phyloP scores from a whole-genome alignment of 1,284 basidiomycete species.

The Cutaneotrichosporon dermatis region DNA sequence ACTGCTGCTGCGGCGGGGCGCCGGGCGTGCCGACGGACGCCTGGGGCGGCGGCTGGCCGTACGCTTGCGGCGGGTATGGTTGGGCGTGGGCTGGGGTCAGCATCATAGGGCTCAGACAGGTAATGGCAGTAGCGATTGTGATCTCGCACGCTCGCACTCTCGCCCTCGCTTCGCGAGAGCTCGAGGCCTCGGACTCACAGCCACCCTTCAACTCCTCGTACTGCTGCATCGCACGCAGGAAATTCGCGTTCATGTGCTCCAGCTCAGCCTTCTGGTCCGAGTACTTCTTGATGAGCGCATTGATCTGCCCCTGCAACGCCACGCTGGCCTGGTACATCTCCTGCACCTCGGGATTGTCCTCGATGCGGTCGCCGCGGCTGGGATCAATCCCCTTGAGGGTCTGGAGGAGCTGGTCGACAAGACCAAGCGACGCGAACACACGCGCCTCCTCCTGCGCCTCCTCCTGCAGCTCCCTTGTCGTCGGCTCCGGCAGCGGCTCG shows the following conservation, averaged over 20 bases:
- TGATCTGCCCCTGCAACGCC: conserved; percentile 85
- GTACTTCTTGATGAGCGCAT: conserved; percentile 95
- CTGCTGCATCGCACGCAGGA: conserved; percentile 46
- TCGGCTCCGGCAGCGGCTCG: conserved; percentile 83
- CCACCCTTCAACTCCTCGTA: conserved; percentile 43
- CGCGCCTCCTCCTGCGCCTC: conserved; percentile 86
- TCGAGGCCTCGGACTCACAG: conserved; percentile 17
- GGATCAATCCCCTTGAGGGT: conserved; percentile 76
- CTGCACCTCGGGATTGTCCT: conserved; percentile 92
- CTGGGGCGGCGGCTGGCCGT: conserved; percentile 25
- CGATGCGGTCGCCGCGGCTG: conserved; percentile 70
- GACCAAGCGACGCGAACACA: conserved; percentile 57
- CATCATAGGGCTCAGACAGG: no score
- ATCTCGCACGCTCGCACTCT: no score
- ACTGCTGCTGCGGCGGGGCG: conserved; percentile 7
- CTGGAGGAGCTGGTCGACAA: conserved; percentile 80
- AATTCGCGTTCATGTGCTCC: conserved; percentile 50
- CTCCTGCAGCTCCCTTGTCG: conserved; percentile 67
- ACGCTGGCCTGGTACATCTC: conserved; percentile 86
- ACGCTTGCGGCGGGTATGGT: conserved; percentile 9
- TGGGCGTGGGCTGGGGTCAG: conserved; percentile 6
- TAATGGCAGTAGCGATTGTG: no score
- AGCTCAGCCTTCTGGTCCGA: conserved; percentile 68
- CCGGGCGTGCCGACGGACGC: conserved; percentile 8
- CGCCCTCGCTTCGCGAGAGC: background rate